Conservation (phyloP, 305 asterid genomes). For the Caryopteris hybrid region DNA sequence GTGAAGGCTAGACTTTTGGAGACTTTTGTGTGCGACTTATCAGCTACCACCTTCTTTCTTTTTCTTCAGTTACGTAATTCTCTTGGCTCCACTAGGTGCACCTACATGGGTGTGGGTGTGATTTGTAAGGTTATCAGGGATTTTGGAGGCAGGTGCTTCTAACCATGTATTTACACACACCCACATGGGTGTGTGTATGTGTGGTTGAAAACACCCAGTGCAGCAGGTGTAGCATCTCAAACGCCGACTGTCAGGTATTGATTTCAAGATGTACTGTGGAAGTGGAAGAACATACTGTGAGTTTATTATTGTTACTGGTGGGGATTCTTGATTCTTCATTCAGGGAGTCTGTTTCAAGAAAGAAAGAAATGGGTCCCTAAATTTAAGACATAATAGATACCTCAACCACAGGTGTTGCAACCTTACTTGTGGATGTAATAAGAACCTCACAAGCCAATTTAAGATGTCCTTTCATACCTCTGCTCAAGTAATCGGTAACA, state of each 20-base stretch:
- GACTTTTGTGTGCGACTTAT: slow-evolving; percentile 22
- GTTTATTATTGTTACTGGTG: slow-evolving; percentile 13
- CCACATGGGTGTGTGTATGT: too few relatives aligned
- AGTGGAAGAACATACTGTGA: not conserved
- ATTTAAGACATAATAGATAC: slow-evolving; percentile 23
- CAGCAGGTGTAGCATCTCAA: too few relatives aligned
- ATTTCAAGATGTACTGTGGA: not conserved
- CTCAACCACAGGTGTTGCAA: slow-evolving; percentile 25
- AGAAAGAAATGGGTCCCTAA: slow-evolving; percentile 25
- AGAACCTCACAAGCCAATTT: slow-evolving; percentile 23
- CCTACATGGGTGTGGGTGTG: too few relatives aligned
- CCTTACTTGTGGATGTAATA: slow-evolving; percentile 20
- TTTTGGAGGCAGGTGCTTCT: too few relatives aligned
- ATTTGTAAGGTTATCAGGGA: not conserved
- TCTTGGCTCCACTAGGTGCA: too few relatives aligned
- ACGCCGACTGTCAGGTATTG: too few relatives aligned
- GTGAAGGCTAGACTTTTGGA: slow-evolving; percentile 11
- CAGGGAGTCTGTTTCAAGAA: not conserved
- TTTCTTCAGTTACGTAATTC: not conserved
- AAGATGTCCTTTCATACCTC: slow-evolving; percentile 18
- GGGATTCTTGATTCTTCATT: slow-evolving; percentile 21
- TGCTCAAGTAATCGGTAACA: not conserved
- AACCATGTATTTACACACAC: too few relatives aligned
- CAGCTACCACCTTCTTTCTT: slow-evolving; percentile 16
- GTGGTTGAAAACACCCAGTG: too few relatives aligned